Evolutionary conservation across 2,329 filamentous ascomycete genomes (phyloP).

Genomic region (Hymenoscyphus fructigenus): DNA sequence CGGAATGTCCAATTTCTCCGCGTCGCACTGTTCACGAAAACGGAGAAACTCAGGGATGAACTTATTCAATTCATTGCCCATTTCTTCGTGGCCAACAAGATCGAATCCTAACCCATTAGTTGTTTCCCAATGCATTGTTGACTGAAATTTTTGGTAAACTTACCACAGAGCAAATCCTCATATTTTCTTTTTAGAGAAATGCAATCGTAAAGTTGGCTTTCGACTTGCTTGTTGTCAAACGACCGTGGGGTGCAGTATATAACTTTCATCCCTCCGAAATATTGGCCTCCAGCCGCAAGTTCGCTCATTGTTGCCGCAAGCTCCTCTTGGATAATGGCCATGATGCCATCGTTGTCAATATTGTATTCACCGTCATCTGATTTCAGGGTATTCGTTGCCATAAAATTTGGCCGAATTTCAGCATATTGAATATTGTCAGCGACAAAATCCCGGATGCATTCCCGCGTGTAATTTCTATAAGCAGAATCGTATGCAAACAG

Average conservation of each 20-base stretch:
- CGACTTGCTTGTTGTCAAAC: constrained; percentile 50
- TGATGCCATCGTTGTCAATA: constrained; percentile 58
- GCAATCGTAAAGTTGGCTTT: constrained; percentile 58
- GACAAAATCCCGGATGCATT: constrained; percentile 61
- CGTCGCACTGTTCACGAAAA: constrained; percentile 54
- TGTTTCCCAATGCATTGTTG: constrained; percentile 10
- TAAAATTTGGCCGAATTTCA: constrained; percentile 69
- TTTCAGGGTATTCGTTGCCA: constrained; percentile 61
- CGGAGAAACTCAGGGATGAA: constrained; percentile 55
- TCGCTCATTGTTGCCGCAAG: constrained; percentile 48
- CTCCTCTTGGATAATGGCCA: constrained; percentile 58
- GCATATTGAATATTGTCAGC: constrained; percentile 68
- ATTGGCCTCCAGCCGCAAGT: constrained; percentile 40
- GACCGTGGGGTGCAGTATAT: constrained; percentile 70
- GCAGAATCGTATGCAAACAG: constrained; percentile 66
- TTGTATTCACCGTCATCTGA: constrained; percentile 52
- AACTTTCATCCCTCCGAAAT: constrained; percentile 66
- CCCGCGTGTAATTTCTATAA: constrained; percentile 59
- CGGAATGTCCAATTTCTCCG: constrained; percentile 56
- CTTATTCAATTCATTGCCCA: constrained; percentile 58
- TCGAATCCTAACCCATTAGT: constrained; percentile 56
- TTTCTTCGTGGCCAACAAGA: constrained; percentile 66
- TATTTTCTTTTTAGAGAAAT: constrained; percentile 57
- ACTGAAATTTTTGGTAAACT: constrained; percentile 27
- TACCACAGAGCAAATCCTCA: constrained; percentile 62